phyloP scores from a whole-genome alignment of 768 basidiomycete genomes.

The Pleurotus djamor region DNA sequence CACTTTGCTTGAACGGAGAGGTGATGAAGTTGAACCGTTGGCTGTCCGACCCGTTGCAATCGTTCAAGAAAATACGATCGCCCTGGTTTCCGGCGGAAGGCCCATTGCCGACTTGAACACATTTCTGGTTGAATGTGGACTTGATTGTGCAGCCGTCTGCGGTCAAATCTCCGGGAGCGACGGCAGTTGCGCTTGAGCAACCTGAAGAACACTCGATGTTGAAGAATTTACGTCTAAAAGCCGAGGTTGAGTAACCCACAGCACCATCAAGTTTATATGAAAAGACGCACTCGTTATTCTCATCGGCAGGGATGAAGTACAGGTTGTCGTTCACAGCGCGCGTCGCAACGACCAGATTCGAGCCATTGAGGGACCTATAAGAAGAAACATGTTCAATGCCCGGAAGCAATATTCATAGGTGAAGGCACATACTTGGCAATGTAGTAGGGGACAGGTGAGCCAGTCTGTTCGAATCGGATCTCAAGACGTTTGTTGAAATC shows the following conservation, averaged over 20 bases:
- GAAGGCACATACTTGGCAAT: slow-evolving; percentile 1
- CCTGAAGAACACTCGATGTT: slow-evolving; percentile 1
- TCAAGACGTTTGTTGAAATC: slow-evolving; percentile 5
- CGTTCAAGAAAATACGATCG: slow-evolving; percentile 4
- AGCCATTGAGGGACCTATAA: not conserved
- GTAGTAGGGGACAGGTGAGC: not conserved
- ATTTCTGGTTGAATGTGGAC: slow-evolving; percentile 1
- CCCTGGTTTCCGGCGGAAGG: slow-evolving; percentile 1
- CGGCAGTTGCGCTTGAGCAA: not conserved
- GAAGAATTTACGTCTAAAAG: not conserved
- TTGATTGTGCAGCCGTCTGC: slow-evolving; percentile 6
- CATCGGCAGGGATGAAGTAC: slow-evolving; percentile 1
- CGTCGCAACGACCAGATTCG: not conserved
- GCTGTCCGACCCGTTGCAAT: not conserved
- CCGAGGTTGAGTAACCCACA: not conserved
- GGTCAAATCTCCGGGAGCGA: not conserved
- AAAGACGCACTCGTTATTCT: not conserved
- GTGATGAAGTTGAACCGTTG: slow-evolving; percentile 4
- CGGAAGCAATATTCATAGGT: not conserved
- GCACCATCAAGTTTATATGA: not conserved
- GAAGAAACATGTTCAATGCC: not conserved
- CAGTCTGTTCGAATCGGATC: slow-evolving; percentile 3
- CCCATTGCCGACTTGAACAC: slow-evolving; percentile 4
- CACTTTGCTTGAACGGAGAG: slow-evolving; percentile 3
- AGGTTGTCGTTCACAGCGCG: not conserved